phyloP scores from a whole-genome alignment of 306 rosid genomes.

The Vachellia collinsii region DNA sequence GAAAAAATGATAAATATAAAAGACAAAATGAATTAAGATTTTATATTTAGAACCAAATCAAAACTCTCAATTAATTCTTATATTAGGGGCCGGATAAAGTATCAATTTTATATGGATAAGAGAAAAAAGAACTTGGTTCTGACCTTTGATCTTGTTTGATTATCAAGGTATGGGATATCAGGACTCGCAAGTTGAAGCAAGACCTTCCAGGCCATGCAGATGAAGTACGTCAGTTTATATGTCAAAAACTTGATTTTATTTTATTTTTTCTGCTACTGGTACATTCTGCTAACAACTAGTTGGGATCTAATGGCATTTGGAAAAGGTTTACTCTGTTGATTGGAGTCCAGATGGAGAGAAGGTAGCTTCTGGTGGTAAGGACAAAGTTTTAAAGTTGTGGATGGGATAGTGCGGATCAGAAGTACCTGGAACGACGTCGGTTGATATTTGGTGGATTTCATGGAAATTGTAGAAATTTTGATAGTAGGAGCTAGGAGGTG shows the following conservation, averaged over 20 bases:
- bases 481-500: not conserved
- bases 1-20: no score
- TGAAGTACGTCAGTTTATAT: conserved; percentile 58
- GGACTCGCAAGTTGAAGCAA: conserved; percentile 77
- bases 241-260: not conserved
- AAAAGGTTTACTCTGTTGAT: conserved; percentile 87
- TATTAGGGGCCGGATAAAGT: no score
- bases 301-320: conserved; percentile 16
- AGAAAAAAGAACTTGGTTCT: not conserved
- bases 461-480: conserved; percentile 19
- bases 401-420: conserved; percentile 65
- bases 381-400: conserved; percentile 92
- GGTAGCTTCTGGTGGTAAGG: conserved; percentile 98
- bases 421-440: conserved; percentile 3
- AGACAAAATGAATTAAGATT: no score
- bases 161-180: conserved; percentile 89
- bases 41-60: no score
- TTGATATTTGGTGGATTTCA: conserved; percentile 26
- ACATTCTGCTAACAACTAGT: conserved; percentile 21
- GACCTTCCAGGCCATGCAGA: conserved; percentile 98
- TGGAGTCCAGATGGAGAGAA: conserved; percentile 99
- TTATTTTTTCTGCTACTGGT: not conserved
- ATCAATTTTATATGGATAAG: conserved; percentile 14
- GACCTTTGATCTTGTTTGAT: conserved; percentile 23
- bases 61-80: no score